Percentiles rank a stretch among this genome's conserved stretches.
phyloP scores from a whole-genome alignment of 495 filamentous ascomycete genomes.

The Chaetomium cochliodes region DNA sequence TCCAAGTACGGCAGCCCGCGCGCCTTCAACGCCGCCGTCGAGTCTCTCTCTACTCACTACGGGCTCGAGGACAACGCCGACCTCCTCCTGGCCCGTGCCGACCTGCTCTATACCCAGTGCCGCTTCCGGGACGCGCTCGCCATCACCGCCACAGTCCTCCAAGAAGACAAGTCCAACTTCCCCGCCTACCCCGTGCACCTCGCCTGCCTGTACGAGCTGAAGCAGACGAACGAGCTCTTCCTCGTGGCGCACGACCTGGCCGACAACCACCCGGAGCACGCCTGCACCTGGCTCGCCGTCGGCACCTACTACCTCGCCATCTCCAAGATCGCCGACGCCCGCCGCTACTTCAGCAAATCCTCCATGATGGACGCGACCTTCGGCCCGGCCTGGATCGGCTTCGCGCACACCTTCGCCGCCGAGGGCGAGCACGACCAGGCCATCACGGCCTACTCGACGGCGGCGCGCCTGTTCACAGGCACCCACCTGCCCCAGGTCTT shows the following conservation, averaged over 20 bases:
- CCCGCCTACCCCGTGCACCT: slow-evolving; percentile 85
- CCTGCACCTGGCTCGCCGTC: slow-evolving; percentile 88
- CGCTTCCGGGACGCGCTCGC: slow-evolving; percentile 82
- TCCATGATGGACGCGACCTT: slow-evolving; percentile 97
- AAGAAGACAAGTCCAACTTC: slow-evolving; percentile 83
- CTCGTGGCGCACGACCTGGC: slow-evolving; percentile 92
- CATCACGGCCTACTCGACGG: slow-evolving; percentile 95
- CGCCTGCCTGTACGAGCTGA: slow-evolving; percentile 86
- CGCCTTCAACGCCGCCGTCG: slow-evolving; percentile 80
- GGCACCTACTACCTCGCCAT: slow-evolving; percentile 93
- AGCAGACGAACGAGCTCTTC: slow-evolving; percentile 82
- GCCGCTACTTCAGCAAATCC: slow-evolving; percentile 94
- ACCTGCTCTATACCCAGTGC: slow-evolving; percentile 92
- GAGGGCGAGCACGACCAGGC: slow-evolving; percentile 99
- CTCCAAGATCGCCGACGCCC: slow-evolving; percentile 85
- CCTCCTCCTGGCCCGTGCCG: slow-evolving; percentile 86
- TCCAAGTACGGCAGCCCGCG: slow-evolving; percentile 92
- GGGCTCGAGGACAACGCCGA: slow-evolving; percentile 85
- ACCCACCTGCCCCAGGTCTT: slow-evolving; percentile 96
- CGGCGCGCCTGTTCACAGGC: slow-evolving; percentile 91
- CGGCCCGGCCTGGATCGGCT: slow-evolving; percentile 97
- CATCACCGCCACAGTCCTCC: slow-evolving; percentile 78
- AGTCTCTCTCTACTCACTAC: slow-evolving; percentile 89
- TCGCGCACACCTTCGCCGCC: slow-evolving; percentile 99
- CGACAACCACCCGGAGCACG: slow-evolving; percentile 86